Conservation (phyloP, 768 basidiomycete genomes). For the Auricularia cornea region DNA sequence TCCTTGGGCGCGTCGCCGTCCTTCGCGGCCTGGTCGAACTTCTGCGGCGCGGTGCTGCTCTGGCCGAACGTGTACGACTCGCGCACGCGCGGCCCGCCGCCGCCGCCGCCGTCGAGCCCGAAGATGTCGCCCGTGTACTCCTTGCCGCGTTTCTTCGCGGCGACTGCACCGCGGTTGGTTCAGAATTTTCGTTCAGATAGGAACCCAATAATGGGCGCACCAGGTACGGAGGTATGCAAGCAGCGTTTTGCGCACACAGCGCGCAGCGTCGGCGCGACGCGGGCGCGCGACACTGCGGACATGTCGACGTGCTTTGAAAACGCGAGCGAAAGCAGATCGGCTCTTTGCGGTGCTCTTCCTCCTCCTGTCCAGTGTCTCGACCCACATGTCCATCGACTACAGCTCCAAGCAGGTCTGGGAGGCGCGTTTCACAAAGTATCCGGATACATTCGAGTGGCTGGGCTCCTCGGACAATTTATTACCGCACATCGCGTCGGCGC, state of each 20-base stretch:
- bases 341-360: no score
- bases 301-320: background rate
- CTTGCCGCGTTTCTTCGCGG: background rate
- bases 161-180: background rate
- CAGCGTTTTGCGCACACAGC: background rate
- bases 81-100: background rate
- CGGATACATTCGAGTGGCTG: background rate
- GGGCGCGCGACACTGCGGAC: background rate
- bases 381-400: background rate
- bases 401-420: background rate
- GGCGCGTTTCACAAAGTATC: background rate
- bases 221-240: background rate
- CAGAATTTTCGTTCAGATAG: no score
- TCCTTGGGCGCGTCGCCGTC: background rate
- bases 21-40: background rate
- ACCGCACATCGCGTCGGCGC: background rate
- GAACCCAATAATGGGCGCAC: no score
- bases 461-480: background rate
- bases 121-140: background rate
- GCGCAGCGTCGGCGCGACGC: background rate
- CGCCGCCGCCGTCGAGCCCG: background rate
- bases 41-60: background rate
- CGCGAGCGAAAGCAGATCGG: background rate
- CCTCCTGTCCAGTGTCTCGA: background rate
- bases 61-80: background rate